Conservation (phyloP, 768 basidiomycete species). For the Boletus tylopilopsis region DNA sequence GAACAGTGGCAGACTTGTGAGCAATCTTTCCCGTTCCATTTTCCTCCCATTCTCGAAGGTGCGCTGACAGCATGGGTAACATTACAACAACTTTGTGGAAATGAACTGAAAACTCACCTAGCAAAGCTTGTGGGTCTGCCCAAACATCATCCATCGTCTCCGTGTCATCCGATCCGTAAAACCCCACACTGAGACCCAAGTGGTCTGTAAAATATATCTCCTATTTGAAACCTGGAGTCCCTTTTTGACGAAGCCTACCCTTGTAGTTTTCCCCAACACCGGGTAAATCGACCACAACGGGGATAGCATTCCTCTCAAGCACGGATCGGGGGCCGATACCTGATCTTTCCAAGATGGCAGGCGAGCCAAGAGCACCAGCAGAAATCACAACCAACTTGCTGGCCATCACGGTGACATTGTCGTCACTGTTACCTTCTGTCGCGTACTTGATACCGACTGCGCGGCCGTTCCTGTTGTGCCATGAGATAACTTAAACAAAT, state of each 20-base stretch:
- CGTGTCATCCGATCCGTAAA: slow-evolving; percentile 40
- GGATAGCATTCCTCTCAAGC: slow-evolving; percentile 45
- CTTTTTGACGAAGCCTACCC: slow-evolving; percentile 31
- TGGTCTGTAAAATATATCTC: slow-evolving; percentile 24
- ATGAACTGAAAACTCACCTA: slow-evolving; percentile 32
- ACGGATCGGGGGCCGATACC: slow-evolving; percentile 60
- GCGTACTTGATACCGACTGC: slow-evolving; percentile 38
- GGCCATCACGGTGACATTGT: slow-evolving; percentile 24
- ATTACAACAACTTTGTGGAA: neutral
- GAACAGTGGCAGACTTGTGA: slow-evolving; percentile 41
- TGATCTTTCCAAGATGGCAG: slow-evolving; percentile 55
- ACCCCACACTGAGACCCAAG: slow-evolving; percentile 24
- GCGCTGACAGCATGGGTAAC: slow-evolving; percentile 17
- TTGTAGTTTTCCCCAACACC: slow-evolving; percentile 73
- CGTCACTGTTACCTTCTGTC: slow-evolving; percentile 14
- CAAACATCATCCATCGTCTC: slow-evolving; percentile 49
- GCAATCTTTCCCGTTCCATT: slow-evolving; percentile 48
- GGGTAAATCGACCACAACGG: slow-evolving; percentile 57
- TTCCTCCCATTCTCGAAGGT: slow-evolving; percentile 29
- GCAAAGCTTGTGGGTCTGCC: slow-evolving; percentile 32
- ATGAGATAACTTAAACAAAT: neutral
- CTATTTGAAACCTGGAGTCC: no score
- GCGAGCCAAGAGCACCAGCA: slow-evolving; percentile 54
- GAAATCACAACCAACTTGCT: slow-evolving; percentile 44
- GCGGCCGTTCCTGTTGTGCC: slow-evolving; percentile 25